Base-by-base conservation (phyloP, 2,329 filamentous ascomycete species). In the Colletotrichum tabaci region DNA sequence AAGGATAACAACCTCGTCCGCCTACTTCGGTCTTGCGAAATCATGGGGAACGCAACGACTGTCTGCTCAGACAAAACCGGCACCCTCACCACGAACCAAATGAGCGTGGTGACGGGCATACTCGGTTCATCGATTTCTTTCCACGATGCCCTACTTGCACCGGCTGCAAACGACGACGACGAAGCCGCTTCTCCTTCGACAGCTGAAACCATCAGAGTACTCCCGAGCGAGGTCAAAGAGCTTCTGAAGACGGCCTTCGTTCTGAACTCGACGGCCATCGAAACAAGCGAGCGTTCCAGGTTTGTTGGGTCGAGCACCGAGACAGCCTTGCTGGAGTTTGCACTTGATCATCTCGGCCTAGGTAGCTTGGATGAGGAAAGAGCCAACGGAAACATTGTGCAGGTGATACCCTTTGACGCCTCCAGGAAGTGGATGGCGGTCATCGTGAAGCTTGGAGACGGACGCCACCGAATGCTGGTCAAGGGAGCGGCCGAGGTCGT, bases 1-100 rank as follows among this genome's bases (percentile, higher is more conserved):
- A 87, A 86, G 76, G 89, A 91, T 73, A 90, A 91, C 74, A 91
- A 91, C 73, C 77, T 91, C 42, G 89, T 91, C 44, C 87, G 89
- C 16, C 81, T 89, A 30, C 80, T 91, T 38, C 84, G 87, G 61
- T 89, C 89, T 1, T 90, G 88, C 74, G 89, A 91, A 75, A 90
- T 88, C 9, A 91, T 91, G 89, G 89, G 89, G n/a, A 91, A 90
- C 74, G 88, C 88, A 9, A 91, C 89, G 0, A 89, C 86, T 13
- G 86, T 92, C 61, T 91, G 90, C 77, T 91, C 89, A 0, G 90
- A 92, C 75, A 92, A 92, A 78, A 92, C 90, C 0, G 90, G 90
- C 4, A 92, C 90, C 1, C 80, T 92, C 26, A 91, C 90, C 0
- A 87, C 90, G 74, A 91, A 91, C 73, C 87, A 87, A 73, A 91